Evolutionary conservation across 129 eudicot genomes (phyloP).

Genomic region (Tanacetum coccineum): DNA sequence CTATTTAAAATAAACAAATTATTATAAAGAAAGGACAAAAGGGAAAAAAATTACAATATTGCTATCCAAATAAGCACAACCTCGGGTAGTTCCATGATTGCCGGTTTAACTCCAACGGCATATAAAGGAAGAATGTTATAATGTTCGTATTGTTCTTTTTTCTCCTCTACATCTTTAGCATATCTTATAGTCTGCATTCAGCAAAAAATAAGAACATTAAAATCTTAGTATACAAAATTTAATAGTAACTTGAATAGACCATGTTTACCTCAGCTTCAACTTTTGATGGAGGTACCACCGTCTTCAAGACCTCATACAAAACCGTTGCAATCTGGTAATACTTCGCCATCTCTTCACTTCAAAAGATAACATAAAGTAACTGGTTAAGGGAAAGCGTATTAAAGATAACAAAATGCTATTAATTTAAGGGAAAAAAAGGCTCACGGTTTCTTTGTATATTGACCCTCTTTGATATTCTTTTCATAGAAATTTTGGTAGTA

Average conservation of each 20-base stretch:
- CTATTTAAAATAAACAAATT: slow-evolving; percentile 34
- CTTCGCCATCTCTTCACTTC: slow-evolving; percentile 94
- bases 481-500: slow-evolving; percentile 70
- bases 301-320: slow-evolving; percentile 81
- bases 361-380: slow-evolving; percentile 10
- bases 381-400: slow-evolving; percentile 1
- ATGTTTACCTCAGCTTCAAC: slow-evolving; percentile 61
- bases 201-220: not conserved
- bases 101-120: slow-evolving; percentile 82
- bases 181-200: slow-evolving; percentile 57
- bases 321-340: slow-evolving; percentile 83
- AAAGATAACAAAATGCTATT: slow-evolving; percentile 4
- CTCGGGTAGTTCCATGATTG: slow-evolving; percentile 95
- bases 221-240: not conserved
- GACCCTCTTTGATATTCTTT: slow-evolving; percentile 80
- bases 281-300: slow-evolving; percentile 66
- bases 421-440: slow-evolving; percentile 25
- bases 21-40: not conserved
- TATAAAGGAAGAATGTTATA: slow-evolving; percentile 90
- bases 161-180: slow-evolving; percentile 81
- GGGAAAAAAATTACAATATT: not conserved
- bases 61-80: slow-evolving; percentile 32
- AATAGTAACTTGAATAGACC: slow-evolving; percentile 13
- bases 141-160: slow-evolving; percentile 66
- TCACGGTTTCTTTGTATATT: slow-evolving; percentile 84